Percentiles rank a stretch among this genome's conserved stretches.
These are phyloP conservation scores for Cajanus cajan DNA, from an alignment of 306 rosid species.

Conservation along the genomic window DNA sequence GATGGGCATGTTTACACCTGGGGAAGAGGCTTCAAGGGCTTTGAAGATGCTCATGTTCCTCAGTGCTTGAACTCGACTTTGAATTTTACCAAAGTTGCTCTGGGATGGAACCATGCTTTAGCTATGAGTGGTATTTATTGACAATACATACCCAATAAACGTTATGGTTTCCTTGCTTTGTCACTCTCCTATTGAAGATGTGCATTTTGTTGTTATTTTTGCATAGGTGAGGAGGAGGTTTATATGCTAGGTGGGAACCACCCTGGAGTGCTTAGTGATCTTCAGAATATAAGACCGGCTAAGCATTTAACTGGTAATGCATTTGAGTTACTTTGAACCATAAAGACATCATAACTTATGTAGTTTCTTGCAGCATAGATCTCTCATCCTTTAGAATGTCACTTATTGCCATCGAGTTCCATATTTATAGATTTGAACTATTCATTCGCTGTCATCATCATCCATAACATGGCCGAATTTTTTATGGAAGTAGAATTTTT, in stretches of 20 bases:
- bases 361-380: conserved; percentile 1
- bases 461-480: background rate
- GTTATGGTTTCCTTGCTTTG: background rate
- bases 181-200: conserved; percentile 6
- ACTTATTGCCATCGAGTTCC: background rate
- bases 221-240: conserved; percentile 59
- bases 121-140: conserved; percentile 57
- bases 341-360: background rate
- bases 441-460: background rate
- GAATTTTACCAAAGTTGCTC: conserved; percentile 44
- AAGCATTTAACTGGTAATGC: conserved; percentile 53
- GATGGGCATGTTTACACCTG: conserved; percentile 75
- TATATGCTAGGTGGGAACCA: conserved; percentile 81
- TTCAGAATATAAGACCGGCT: conserved; percentile 30
- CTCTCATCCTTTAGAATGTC: background rate
- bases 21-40: conserved; percentile 85
- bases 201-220: conserved; percentile 8
- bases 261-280: conserved; percentile 65
- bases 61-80: conserved; percentile 33
- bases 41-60: conserved; percentile 55
- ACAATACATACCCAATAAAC: background rate
- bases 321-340: conserved; percentile 4
- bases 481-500: too few relatives aligned
- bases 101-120: conserved; percentile 93
- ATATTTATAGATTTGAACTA: background rate